A percentile compares a stretch with the other conserved stretches of the same genome.
phyloP scores from a whole-genome alignment of 2,329 filamentous ascomycete genomes.

The Colletotrichum euphorbiae region DNA sequence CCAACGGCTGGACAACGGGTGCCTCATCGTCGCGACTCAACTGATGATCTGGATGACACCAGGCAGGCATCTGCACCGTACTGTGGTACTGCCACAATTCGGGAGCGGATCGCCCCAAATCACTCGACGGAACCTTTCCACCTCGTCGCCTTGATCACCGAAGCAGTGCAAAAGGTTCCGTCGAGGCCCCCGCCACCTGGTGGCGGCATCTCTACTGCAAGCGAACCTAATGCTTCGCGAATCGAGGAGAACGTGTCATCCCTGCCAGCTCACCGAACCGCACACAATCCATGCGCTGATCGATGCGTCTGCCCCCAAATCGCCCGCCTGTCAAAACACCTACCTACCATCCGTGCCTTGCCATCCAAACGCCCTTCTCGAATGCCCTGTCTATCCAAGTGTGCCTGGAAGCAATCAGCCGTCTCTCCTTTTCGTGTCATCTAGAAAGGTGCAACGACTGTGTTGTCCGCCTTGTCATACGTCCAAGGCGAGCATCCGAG shows the following conservation, averaged over 20 bases:
- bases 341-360: background rate
- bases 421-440: conserved; percentile 10
- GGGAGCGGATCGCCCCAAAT: too few relatives aligned
- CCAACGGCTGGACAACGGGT: background rate
- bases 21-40: background rate
- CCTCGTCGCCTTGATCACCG: too few relatives aligned
- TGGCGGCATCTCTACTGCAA: background rate
- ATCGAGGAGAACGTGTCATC: conserved; percentile 16
- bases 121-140: too few relatives aligned
- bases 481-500: conserved; percentile 11
- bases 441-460: conserved; percentile 13
- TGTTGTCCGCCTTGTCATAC: conserved; percentile 18
- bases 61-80: conserved; percentile 35
- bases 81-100: too few relatives aligned
- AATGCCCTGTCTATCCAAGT: background rate
- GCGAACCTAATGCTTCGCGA: conserved; percentile 3
- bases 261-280: conserved; percentile 11
- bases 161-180: background rate
- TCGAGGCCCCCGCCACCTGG: background rate
- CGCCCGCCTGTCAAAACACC: conserved; percentile 3
- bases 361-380: background rate
- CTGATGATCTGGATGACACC: conserved; percentile 9
- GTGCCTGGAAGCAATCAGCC: conserved; percentile 3
- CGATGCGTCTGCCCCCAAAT: conserved; percentile 1
- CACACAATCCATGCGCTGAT: conserved; percentile 13